Evolutionary conservation across 768 basidiomycete genomes (phyloP).

Genomic region (Tulasnella sp.): DNA sequence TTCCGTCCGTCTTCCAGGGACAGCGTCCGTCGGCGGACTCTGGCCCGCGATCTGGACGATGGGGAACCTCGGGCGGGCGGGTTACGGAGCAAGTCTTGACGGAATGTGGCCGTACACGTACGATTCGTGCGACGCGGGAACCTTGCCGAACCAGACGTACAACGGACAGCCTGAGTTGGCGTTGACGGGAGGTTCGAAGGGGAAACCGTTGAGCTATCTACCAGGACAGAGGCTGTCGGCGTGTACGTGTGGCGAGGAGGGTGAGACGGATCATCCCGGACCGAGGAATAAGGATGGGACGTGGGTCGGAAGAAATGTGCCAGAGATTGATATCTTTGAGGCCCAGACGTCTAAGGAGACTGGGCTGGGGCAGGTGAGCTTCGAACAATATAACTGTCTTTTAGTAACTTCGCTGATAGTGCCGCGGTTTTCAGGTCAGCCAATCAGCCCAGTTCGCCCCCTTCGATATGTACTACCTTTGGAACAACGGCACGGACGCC

Average conservation of each 20-base stretch:
- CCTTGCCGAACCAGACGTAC: conserved; percentile 59
- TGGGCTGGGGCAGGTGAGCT: neutral
- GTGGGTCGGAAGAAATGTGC: conserved; percentile 69
- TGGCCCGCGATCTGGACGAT: conserved; percentile 58
- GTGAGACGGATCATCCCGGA: conserved; percentile 77
- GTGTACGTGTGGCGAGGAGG: conserved; percentile 69
- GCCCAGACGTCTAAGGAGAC: conserved; percentile 33
- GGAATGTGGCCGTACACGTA: conserved; percentile 73
- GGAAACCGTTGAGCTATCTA: conserved; percentile 61
- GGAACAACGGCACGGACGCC: conserved; percentile 40
- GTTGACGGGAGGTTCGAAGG: conserved; percentile 46
- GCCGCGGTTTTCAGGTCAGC: conserved; percentile 32
- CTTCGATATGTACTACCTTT: conserved; percentile 60
- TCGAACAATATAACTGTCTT: too few species aligned
- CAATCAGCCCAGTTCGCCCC: conserved; percentile 30
- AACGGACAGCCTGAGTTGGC: conserved; percentile 52
- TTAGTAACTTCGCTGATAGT: conserved; percentile 10
- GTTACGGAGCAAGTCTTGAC: conserved; percentile 77
- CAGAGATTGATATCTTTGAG: conserved; percentile 87
- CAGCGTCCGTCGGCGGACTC: conserved; percentile 31
- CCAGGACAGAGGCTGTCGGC: conserved; percentile 78
- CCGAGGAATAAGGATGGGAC: conserved; percentile 66
- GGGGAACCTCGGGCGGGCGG: conserved; percentile 79
- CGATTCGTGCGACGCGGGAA: conserved; percentile 81
- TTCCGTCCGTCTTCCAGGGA: conserved; percentile 4